Conservation (phyloP, 306 rosid genomes). For the Corylus avellana region DNA sequence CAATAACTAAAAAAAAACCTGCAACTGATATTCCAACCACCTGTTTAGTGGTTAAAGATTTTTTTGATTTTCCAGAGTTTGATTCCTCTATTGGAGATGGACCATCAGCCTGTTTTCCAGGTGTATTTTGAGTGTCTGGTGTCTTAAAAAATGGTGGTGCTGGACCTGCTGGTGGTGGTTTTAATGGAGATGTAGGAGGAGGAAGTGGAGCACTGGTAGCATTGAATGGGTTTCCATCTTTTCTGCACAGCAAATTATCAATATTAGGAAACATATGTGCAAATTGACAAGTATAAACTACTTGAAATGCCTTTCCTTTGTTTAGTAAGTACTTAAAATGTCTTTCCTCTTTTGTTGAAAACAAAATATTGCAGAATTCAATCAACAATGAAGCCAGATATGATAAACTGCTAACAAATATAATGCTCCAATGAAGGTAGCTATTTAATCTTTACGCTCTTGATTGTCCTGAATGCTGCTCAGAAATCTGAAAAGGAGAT, state of each 20-base stretch:
- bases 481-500: background rate
- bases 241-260: slow-evolving; percentile 52
- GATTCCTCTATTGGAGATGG: slow-evolving; percentile 60
- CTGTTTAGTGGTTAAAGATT: slow-evolving; percentile 41
- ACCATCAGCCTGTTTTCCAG: slow-evolving; percentile 59
- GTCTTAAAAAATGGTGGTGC: slow-evolving; percentile 46
- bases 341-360: background rate
- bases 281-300: slow-evolving; percentile 9
- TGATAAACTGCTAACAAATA: slow-evolving; percentile 2
- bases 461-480: background rate
- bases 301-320: slow-evolving; percentile 3
- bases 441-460: background rate
- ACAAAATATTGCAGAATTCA: slow-evolving; percentile 17
- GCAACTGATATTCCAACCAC: slow-evolving; percentile 80
- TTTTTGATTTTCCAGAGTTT: slow-evolving; percentile 52
- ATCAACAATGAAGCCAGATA: background rate
- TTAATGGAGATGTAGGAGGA: slow-evolving; percentile 49
- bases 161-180: slow-evolving; percentile 32
- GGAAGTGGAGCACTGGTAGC: slow-evolving; percentile 51
- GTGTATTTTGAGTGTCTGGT: slow-evolving; percentile 47
- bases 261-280: slow-evolving; percentile 26
- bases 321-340: no score
- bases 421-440: slow-evolving; percentile 7
- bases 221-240: slow-evolving; percentile 79
- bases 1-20: slow-evolving; percentile 46